These are phyloP conservation scores for Suillus subaureus DNA, from an alignment of 768 basidiomycete species.

Conservation along the genomic window DNA sequence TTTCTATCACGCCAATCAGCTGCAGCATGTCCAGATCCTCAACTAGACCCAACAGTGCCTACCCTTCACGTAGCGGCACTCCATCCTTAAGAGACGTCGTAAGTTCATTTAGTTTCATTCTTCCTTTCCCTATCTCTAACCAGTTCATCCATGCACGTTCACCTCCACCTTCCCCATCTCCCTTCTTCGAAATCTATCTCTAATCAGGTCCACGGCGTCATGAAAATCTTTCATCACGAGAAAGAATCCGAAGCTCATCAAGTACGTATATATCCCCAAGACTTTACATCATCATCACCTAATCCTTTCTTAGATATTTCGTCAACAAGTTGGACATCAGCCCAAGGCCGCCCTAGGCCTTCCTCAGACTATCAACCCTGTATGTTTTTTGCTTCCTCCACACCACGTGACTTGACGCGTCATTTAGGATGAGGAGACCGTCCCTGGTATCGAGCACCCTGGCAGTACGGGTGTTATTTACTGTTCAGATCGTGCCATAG, in stretches of 20 bases:
- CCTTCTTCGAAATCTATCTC: slow-evolving; percentile 26
- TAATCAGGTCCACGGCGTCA: slow-evolving; percentile 67
- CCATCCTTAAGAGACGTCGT: slow-evolving; percentile 48
- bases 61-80: slow-evolving; percentile 41
- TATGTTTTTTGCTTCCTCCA: slow-evolving; percentile 31
- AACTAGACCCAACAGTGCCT: slow-evolving; percentile 30
- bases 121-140: not conserved
- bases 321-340: slow-evolving; percentile 69
- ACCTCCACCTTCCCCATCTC: slow-evolving; percentile 30
- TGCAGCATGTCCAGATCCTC: slow-evolving; percentile 24
- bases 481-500: slow-evolving; percentile 92
- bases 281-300: slow-evolving; percentile 7
- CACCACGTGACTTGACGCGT: slow-evolving; percentile 10
- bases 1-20: not conserved
- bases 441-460: slow-evolving; percentile 85
- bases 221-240: slow-evolving; percentile 72
- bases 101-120: slow-evolving; percentile 17
- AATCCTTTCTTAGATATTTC: slow-evolving; percentile 61
- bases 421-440: slow-evolving; percentile 79
- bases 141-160: slow-evolving; percentile 19
- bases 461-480: slow-evolving; percentile 72
- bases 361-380: slow-evolving; percentile 74
- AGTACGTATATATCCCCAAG: slow-evolving; percentile 37
- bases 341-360: slow-evolving; percentile 52
- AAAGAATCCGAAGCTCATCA: slow-evolving; percentile 88